Conservation (phyloP, 2,329 filamentous ascomycete species). For the Tolypocladium inflatum region DNA sequence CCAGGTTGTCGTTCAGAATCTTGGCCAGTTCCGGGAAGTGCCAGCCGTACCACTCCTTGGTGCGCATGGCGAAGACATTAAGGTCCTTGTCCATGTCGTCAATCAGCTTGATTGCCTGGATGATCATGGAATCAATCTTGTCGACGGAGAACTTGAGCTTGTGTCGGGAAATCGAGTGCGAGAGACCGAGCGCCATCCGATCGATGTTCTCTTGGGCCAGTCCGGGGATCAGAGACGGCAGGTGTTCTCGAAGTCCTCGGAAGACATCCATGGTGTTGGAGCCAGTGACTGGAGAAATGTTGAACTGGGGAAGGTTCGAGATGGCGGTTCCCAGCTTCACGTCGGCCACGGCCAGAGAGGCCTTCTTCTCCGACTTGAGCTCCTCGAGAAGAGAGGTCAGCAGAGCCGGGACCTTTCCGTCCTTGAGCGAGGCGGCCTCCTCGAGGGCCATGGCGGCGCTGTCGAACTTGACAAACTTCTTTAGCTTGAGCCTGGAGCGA, state of each 20-base stretch:
- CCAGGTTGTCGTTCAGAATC: slow-evolving; percentile 94
- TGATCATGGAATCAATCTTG: slow-evolving; percentile 99
- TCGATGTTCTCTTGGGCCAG: slow-evolving; percentile 77
- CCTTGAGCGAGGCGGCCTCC: slow-evolving; percentile 79
- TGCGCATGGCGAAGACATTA: slow-evolving; percentile 97
- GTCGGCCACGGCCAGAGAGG: slow-evolving; percentile 87
- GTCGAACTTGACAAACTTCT: slow-evolving; percentile 96
- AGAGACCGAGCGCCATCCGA: slow-evolving; percentile 92
- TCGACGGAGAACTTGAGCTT: slow-evolving; percentile 98
- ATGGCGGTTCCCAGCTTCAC: slow-evolving; percentile 87
- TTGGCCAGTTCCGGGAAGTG: slow-evolving; percentile 98
- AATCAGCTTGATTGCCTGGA: slow-evolving; percentile 87
- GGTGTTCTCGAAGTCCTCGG: slow-evolving; percentile 85
- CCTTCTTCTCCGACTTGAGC: slow-evolving; percentile 96
- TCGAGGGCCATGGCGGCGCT: slow-evolving; percentile 84
- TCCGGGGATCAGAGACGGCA: slow-evolving; percentile 83
- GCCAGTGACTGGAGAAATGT: slow-evolving; percentile 69
- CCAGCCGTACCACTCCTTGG: slow-evolving; percentile 99
- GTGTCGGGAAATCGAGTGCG: slow-evolving; percentile 91
- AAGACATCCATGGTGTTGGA: slow-evolving; percentile 64
- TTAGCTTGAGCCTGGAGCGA: slow-evolving; percentile 70
- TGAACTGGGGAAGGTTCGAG: slow-evolving; percentile 80
- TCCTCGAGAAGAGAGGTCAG: slow-evolving; percentile 73
- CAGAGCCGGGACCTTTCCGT: slow-evolving; percentile 90
- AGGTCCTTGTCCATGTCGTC: slow-evolving; percentile 98